phyloP scores from a whole-genome alignment of 495 filamentous ascomycete genomes.

The Daldinia caldariorum region DNA sequence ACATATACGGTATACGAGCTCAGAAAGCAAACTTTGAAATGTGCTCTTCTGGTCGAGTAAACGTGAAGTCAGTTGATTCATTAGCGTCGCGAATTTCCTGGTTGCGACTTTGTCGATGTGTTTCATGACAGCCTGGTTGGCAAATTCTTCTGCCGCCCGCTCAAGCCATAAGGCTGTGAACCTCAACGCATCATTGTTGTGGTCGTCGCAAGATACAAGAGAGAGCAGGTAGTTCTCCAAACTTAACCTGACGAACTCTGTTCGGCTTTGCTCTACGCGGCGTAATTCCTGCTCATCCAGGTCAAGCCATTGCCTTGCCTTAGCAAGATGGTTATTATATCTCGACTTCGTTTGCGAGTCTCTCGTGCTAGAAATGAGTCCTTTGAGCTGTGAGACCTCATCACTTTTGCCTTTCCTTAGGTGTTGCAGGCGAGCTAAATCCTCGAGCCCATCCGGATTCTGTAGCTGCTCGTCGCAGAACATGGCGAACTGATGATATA shows the following conservation, averaged over 20 bases:
- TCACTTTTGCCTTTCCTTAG: conserved; percentile 81
- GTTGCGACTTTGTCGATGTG: conserved; percentile 79
- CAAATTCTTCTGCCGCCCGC: conserved; percentile 72
- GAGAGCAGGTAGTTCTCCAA: conserved; percentile 94
- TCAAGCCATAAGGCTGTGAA: conserved; percentile 96
- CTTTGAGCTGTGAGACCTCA: conserved; percentile 75
- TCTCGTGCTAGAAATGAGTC: conserved; percentile 54
- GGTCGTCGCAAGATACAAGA: conserved; percentile 81
- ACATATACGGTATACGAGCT: conserved; percentile 82
- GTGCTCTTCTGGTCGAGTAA: conserved; percentile 71
- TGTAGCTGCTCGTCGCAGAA: conserved; percentile 95
- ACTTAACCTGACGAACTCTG: conserved; percentile 83
- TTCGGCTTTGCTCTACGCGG: conserved; percentile 74
- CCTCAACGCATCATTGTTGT: conserved; percentile 89
- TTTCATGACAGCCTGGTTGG: conserved; percentile 78
- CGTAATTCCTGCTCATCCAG: conserved; percentile 89
- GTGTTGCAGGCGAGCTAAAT: conserved; percentile 81
- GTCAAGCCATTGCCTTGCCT: conserved; percentile 87
- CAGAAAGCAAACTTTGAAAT: conserved; percentile 80
- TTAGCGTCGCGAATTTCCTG: conserved; percentile 88
- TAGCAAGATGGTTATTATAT: conserved; percentile 58
- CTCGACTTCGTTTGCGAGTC: conserved; percentile 52
- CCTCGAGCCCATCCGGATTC: conserved; percentile 82
- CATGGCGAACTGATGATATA: conserved; percentile 91
- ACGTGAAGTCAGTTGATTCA: conserved; percentile 95